A percentile compares a stretch with the other conserved stretches of the same genome.
phyloP scores from a whole-genome alignment of 1,284 basidiomycete species.

The Vanrija sp. region DNA sequence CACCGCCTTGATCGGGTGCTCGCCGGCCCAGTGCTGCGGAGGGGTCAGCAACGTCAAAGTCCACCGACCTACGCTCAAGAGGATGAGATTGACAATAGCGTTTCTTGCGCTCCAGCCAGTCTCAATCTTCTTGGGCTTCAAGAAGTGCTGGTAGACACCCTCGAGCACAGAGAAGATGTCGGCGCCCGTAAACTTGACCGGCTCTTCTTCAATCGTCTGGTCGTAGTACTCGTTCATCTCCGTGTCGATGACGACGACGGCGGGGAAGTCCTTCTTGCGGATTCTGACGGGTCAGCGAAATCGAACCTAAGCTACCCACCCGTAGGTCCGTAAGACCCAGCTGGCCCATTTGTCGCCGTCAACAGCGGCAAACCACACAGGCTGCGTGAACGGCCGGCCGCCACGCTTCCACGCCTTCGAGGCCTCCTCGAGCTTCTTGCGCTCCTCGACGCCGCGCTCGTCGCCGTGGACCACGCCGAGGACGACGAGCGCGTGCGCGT shows the following conservation, averaged over 20 bases:
- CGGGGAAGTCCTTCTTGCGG: constrained; percentile 52
- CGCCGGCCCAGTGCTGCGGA: constrained; percentile 27
- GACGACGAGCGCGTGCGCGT: constrained; percentile 68
- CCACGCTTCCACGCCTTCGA: constrained; percentile 61
- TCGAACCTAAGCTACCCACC: constrained; percentile 34
- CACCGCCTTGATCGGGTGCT: constrained; percentile 44
- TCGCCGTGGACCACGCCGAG: constrained; percentile 54
- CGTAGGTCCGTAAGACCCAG: constrained; percentile 87
- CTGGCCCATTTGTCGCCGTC: constrained; percentile 71
- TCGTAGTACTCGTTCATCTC: constrained; percentile 34
- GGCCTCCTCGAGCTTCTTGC: constrained; percentile 55
- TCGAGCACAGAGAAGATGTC: constrained; percentile 69
- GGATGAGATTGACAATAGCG: constrained; percentile 5
- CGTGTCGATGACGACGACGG: constrained; percentile 73
- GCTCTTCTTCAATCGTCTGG: constrained; percentile 68
- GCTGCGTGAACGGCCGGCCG: constrained; percentile 49
- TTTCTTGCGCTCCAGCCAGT: background rate
- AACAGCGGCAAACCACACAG: constrained; percentile 81
- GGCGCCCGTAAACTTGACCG: constrained; percentile 56
- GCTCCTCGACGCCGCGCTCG: constrained; percentile 49
- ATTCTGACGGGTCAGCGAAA: constrained; percentile 24
- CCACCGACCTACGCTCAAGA: constrained; percentile 20
- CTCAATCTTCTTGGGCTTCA: constrained; percentile 53
- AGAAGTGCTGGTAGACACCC: constrained; percentile 58
- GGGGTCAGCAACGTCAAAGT: constrained; percentile 4